Percentiles rank a stretch among this genome's conserved stretches.
phyloP scores from a whole-genome alignment of 495 filamentous ascomycete species.

The Xylaria cubensis region DNA sequence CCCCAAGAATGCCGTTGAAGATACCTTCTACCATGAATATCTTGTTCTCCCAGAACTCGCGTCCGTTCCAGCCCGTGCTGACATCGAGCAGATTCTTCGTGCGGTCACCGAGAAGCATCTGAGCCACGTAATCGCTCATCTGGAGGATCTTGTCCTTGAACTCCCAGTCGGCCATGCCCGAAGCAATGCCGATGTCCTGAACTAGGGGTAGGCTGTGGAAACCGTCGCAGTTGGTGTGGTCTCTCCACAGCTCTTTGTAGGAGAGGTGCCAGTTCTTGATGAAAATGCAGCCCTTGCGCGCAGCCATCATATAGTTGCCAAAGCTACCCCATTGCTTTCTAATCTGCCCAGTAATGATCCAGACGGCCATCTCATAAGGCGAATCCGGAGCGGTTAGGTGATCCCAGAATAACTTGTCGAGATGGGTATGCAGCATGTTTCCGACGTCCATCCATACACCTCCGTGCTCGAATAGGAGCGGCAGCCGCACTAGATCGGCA shows the following conservation, averaged over 20 bases:
- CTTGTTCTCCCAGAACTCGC: slow-evolving; percentile 36
- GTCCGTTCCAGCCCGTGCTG: slow-evolving; percentile 37
- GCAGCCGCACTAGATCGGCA: slow-evolving; percentile 48
- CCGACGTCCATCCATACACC: slow-evolving; percentile 54
- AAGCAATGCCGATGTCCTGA: slow-evolving; percentile 33
- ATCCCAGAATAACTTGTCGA: slow-evolving; percentile 50
- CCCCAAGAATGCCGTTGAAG: slow-evolving; percentile 31
- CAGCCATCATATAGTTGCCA: slow-evolving; percentile 49
- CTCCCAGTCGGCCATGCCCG: slow-evolving; percentile 31
- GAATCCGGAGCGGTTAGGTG: slow-evolving; percentile 42
- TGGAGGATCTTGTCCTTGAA: slow-evolving; percentile 25
- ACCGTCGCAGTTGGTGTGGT: slow-evolving; percentile 36
- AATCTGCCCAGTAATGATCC: slow-evolving; percentile 37
- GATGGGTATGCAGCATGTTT: slow-evolving; percentile 42
- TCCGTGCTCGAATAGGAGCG: slow-evolving; percentile 46
- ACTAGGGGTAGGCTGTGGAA: slow-evolving; percentile 43
- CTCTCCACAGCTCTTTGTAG: slow-evolving; percentile 44
- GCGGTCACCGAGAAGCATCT: slow-evolving; percentile 38
- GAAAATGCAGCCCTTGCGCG: slow-evolving; percentile 42
- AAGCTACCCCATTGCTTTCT: slow-evolving; percentile 37
- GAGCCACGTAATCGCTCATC: slow-evolving; percentile 41
- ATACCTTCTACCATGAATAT: slow-evolving; percentile 34
- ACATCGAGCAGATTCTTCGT: slow-evolving; percentile 36
- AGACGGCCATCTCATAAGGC: slow-evolving; percentile 45
- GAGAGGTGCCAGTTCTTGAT: slow-evolving; percentile 47